Percentiles rank a stretch among this genome's conserved stretches.
Evolutionary conservation across 306 rosid genomes (phyloP).

Genomic region (Acacia acuminata): DNA sequence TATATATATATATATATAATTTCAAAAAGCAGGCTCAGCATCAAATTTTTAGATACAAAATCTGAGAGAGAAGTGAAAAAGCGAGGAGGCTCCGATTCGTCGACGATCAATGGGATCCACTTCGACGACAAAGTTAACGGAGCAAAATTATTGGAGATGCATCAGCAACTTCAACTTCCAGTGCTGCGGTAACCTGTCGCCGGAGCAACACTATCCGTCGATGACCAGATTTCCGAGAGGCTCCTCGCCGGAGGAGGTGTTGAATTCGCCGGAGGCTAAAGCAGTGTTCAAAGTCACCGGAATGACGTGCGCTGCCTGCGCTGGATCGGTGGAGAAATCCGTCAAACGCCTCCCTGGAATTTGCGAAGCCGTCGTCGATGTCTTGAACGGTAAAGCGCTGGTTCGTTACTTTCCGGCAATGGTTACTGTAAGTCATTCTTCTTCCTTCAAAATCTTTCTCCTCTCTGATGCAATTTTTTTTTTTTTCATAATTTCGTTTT

Average conservation of each 20-base stretch:
- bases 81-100: neutral
- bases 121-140: neutral
- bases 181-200: conserved; percentile 32
- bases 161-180: neutral
- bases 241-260: conserved; percentile 15
- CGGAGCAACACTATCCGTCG: conserved; percentile 68
- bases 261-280: conserved; percentile 7
- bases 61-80: too few relatives aligned
- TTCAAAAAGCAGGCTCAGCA: neutral
- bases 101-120: neutral
- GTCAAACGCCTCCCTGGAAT: conserved; percentile 79
- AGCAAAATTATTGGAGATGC: neutral
- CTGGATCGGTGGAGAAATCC: conserved; percentile 72
- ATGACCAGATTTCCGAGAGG: conserved; percentile 51
- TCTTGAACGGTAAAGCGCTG: conserved; percentile 63
- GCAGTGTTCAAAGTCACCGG: conserved; percentile 61
- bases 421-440: conserved; percentile 48
- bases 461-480: neutral
- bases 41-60: neutral
- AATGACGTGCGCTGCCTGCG: conserved; percentile 83
- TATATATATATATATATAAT: too few relatives aligned
- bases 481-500: neutral
- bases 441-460: neutral
- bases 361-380: conserved; percentile 64
- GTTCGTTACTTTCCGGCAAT: conserved; percentile 53